Conservation (phyloP, 805 yeast genomes). For the Naumovozyma dairenensis region DNA sequence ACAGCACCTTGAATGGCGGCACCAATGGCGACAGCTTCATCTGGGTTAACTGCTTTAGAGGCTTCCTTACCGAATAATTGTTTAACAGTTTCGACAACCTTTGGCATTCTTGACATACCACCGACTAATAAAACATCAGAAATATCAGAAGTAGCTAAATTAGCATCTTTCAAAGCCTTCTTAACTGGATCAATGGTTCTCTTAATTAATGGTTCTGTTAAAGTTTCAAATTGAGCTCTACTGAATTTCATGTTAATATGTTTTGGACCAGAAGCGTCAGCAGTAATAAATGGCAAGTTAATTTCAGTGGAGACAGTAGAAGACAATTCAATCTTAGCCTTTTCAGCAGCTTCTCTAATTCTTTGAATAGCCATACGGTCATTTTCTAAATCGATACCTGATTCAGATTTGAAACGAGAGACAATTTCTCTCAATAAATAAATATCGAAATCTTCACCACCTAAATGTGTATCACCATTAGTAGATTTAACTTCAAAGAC, state of each 20-base stretch:
- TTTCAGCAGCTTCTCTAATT: conserved; percentile 78
- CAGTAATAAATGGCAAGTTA: conserved; percentile 70
- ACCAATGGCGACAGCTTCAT: conserved; percentile 90
- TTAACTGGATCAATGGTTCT: conserved; percentile 69
- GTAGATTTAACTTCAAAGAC: conserved; percentile 96
- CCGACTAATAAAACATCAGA: conserved; percentile 75
- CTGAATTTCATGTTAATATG: conserved; percentile 59
- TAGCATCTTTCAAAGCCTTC: conserved; percentile 70
- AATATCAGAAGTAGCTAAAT: conserved; percentile 52
- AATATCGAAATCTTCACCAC: conserved; percentile 86
- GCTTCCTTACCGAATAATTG: conserved; percentile 73
- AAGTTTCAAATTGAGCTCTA: conserved; percentile 61
- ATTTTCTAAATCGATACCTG: conserved; percentile 47
- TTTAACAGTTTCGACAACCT: conserved; percentile 59
- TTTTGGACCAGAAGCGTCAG: conserved; percentile 66
- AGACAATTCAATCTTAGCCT: conserved; percentile 69
- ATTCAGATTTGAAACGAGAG: conserved; percentile 64
- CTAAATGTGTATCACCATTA: conserved; percentile 84
- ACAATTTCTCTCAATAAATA: conserved; percentile 76
- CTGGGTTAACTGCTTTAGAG: conserved; percentile 88
- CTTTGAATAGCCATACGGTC: conserved; percentile 67
- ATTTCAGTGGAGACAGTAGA: conserved; percentile 60
- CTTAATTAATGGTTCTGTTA: conserved; percentile 59
- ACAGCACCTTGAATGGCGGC: conserved; percentile 98
- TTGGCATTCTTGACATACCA: conserved; percentile 89